Conservation (phyloP, 169 alveolate species). For the Plasmodium sp. region DNA sequence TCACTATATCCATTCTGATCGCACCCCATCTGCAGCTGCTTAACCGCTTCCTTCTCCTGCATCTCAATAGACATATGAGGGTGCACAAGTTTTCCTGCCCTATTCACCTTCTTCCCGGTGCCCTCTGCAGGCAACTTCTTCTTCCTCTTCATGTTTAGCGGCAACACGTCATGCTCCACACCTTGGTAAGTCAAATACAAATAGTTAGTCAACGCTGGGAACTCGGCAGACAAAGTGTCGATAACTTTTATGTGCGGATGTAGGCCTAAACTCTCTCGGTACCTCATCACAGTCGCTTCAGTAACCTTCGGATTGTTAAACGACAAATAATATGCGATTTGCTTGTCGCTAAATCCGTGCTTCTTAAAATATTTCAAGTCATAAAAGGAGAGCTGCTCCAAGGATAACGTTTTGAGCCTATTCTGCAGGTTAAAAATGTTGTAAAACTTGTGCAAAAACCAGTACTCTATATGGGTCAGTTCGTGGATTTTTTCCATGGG, state of each 20-base stretch:
- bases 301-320: conserved; percentile 39
- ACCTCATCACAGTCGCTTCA: conserved; percentile 82
- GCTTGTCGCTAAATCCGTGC: conserved; percentile 87
- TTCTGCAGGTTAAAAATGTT: conserved; percentile 76
- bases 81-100: not conserved
- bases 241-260: conserved; percentile 87
- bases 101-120: not conserved
- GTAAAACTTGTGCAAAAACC: conserved; percentile 88
- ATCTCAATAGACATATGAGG: not conserved
- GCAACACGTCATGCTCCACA: conserved; percentile 83
- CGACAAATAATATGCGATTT: conserved; percentile 76
- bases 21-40: not conserved
- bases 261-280: conserved; percentile 77
- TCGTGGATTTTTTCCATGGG: conserved; percentile 84
- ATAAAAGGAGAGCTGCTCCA: conserved; percentile 60
- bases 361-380: conserved; percentile 79
- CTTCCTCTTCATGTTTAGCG: conserved; percentile 76
- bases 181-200: conserved; percentile 90
- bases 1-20: not conserved
- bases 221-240: conserved; percentile 93
- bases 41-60: not conserved
- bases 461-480: conserved; percentile 86
- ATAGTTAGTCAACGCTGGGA: conserved; percentile 91
- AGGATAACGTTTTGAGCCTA: conserved; percentile 17
- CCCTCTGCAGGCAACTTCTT: not conserved